These are phyloP conservation scores for Lodderomyces oxycetoniae DNA, from an alignment of 1,139 yeast species.

Conservation along the genomic window DNA sequence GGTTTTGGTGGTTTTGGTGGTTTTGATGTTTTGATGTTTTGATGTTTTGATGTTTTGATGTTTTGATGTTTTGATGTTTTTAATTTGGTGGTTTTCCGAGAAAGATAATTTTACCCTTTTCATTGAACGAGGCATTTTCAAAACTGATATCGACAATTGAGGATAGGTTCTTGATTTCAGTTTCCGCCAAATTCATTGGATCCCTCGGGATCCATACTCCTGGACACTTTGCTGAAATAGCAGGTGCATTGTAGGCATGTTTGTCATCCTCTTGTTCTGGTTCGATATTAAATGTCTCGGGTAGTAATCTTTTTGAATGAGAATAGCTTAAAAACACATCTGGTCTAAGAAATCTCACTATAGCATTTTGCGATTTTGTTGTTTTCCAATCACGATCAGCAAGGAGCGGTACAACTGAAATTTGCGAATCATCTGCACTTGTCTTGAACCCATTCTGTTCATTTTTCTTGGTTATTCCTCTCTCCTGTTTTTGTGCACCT, in stretches of 20 bases:
- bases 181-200: slow-evolving; percentile 69
- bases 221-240: slow-evolving; percentile 61
- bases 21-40: too few relatives aligned
- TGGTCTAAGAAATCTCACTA: slow-evolving; percentile 57
- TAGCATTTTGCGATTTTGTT: slow-evolving; percentile 23
- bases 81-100: slow-evolving; percentile 56
- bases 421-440: neutral
- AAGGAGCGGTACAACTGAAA: slow-evolving; percentile 37
- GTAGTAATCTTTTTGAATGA: slow-evolving; percentile 50
- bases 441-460: slow-evolving; percentile 16
- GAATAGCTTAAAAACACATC: slow-evolving; percentile 58
- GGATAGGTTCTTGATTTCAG: slow-evolving; percentile 48
- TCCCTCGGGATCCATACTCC: slow-evolving; percentile 86
- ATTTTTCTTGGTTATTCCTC: slow-evolving; percentile 5
- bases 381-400: slow-evolving; percentile 50
- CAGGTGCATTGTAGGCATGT: slow-evolving; percentile 65
- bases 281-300: slow-evolving; percentile 40
- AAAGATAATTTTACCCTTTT: slow-evolving; percentile 51
- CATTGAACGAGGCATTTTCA: slow-evolving; percentile 59
- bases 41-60: too few relatives aligned
- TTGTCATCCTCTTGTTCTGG: slow-evolving; percentile 28
- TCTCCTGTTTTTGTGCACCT: slow-evolving; percentile 13
- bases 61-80: slow-evolving; percentile 2
- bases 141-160: slow-evolving; percentile 52
- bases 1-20: too few relatives aligned